Conservation (phyloP, 1,284 basidiomycete genomes). For the Malassezia caprae region DNA sequence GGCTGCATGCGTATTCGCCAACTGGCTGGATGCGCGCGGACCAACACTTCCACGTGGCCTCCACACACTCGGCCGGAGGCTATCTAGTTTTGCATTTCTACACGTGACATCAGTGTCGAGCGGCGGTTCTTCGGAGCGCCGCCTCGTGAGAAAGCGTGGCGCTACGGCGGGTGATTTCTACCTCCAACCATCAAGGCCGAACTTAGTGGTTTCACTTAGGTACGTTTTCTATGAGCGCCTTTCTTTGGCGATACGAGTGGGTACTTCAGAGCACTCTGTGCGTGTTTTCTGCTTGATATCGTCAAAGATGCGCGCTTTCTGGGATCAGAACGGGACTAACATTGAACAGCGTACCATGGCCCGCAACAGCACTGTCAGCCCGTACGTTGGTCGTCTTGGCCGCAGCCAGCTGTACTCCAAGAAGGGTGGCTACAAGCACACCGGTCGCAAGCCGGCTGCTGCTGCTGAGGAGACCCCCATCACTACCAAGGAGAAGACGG, state of each 20-base stretch:
- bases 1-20: slow-evolving; percentile 4
- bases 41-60: slow-evolving; percentile 13
- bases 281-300: background rate
- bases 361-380: slow-evolving; percentile 75
- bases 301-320: background rate
- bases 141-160: slow-evolving; percentile 12
- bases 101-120: slow-evolving; percentile 11
- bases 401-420: slow-evolving; percentile 58
- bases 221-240: slow-evolving; percentile 8
- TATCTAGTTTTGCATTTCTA: slow-evolving; percentile 16
- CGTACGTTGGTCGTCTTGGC: slow-evolving; percentile 66
- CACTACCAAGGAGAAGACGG: slow-evolving; percentile 63
- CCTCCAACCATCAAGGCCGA: slow-evolving; percentile 20
- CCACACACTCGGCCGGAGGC: background rate
- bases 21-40: slow-evolving; percentile 1
- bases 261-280: background rate
- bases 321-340: slow-evolving; percentile 4
- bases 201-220: slow-evolving; percentile 14
- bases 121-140: slow-evolving; percentile 13
- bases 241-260: background rate
- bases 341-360: slow-evolving; percentile 58
- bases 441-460: slow-evolving; percentile 57
- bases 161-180: slow-evolving; percentile 11
- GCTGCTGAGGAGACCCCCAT: slow-evolving; percentile 54
- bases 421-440: slow-evolving; percentile 68